These are phyloP conservation scores for Kwoniella newhampshirensis DNA, from an alignment of 768 basidiomycete species.

Conservation along the genomic window DNA sequence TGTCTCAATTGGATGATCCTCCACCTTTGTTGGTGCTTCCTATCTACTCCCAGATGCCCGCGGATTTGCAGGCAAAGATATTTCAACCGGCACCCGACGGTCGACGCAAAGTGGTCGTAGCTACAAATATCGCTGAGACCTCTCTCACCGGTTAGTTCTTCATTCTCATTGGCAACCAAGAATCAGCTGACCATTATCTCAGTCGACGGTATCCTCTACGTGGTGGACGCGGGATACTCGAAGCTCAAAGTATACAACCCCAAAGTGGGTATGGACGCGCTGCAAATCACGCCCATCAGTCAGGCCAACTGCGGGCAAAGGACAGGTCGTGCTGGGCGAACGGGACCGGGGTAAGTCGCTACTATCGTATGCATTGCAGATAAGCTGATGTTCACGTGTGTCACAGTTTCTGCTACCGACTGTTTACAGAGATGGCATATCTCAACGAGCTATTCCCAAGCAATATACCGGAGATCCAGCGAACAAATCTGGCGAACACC, in stretches of 20 bases:
- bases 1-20: conserved; percentile 88
- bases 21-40: conserved; percentile 85
- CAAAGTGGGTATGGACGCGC: conserved; percentile 97
- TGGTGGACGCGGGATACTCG: conserved; percentile 94
- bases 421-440: conserved; percentile 96
- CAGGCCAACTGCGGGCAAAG: conserved; percentile 97
- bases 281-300: conserved; percentile 98
- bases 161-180: not conserved
- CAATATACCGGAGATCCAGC: conserved; percentile 97
- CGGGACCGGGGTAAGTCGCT: conserved; percentile 78
- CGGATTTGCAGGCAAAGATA: conserved; percentile 96
- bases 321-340: conserved; percentile 93
- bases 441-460: conserved; percentile 92
- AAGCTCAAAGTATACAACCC: conserved; percentile 99
- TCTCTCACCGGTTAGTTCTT: conserved; percentile 73
- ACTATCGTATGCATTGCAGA: not conserved
- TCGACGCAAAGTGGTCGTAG: conserved; percentile 92
- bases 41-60: conserved; percentile 99
- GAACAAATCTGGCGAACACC: conserved; percentile 96
- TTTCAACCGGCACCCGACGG: conserved; percentile 93
- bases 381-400: conserved; percentile 19
- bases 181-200: conserved; percentile 8
- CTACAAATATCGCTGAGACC: conserved; percentile 98
- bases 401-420: conserved; percentile 85
- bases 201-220: conserved; percentile 97